A percentile compares a stretch with the other conserved stretches of the same genome.
Conservation (phyloP, 164 flowering plant genomes). For the Aristolochia californica region DNA sequence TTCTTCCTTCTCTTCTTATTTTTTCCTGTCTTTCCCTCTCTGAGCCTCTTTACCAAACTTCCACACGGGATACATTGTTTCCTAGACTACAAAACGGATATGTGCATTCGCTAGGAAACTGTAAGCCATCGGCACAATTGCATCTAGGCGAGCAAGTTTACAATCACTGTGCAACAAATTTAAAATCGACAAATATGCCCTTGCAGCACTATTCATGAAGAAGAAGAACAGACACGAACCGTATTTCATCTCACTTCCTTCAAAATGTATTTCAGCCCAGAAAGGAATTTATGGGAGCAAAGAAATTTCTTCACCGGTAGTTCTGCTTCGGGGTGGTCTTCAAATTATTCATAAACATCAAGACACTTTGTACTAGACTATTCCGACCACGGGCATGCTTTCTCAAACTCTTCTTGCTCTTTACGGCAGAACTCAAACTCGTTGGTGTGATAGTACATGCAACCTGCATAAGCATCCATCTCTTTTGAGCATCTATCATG, state of each 20-base stretch:
- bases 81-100: too few relatives aligned
- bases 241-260: background rate
- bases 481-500: conserved; percentile 15
- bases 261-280: background rate
- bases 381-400: conserved; percentile 44
- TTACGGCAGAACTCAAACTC: conserved; percentile 89
- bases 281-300: background rate
- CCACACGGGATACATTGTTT: too few relatives aligned
- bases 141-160: too few relatives aligned
- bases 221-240: too few relatives aligned
- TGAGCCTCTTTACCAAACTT: too few relatives aligned
- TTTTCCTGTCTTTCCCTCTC: too few relatives aligned
- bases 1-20: too few relatives aligned
- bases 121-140: too few relatives aligned
- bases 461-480: conserved; percentile 75
- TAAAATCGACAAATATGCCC: too few relatives aligned
- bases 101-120: too few relatives aligned
- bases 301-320: background rate
- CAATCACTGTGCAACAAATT: too few relatives aligned
- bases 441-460: conserved; percentile 89
- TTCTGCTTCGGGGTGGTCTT: background rate
- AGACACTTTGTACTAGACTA: background rate
- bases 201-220: too few relatives aligned
- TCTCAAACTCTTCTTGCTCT: conserved; percentile 79
- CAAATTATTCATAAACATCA: conserved; percentile 5